Conservation (phyloP, 192 early-diverging fungal species). For the Linnemannia elongata region DNA sequence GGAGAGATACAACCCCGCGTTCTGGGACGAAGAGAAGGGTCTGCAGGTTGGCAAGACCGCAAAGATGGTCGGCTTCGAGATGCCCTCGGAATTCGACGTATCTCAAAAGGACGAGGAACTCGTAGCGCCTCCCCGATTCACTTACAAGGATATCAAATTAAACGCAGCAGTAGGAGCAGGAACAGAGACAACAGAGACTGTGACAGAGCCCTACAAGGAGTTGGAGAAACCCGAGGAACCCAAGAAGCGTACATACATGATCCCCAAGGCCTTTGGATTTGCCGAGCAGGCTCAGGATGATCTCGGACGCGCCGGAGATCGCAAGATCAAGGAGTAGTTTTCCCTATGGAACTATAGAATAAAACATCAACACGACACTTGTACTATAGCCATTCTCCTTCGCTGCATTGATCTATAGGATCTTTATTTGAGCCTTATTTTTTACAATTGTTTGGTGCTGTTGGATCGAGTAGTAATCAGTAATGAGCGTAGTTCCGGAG, state of each 20-base stretch:
- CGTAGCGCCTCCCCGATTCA: conserved; percentile 28
- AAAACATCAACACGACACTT: conserved; percentile 1
- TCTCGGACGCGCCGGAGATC: conserved; percentile 51
- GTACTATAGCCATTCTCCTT: background rate
- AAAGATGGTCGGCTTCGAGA: conserved; percentile 55
- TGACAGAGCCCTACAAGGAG: conserved; percentile 30
- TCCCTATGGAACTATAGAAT: background rate
- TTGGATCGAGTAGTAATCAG: background rate
- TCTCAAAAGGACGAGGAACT: conserved; percentile 22
- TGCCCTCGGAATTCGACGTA: conserved; percentile 43
- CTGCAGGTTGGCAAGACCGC: conserved; percentile 53
- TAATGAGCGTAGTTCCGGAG: background rate
- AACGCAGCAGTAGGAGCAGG: background rate
- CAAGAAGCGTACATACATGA: conserved; percentile 51
- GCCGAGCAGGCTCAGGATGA: conserved; percentile 46
- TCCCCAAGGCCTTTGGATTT: conserved; percentile 56
- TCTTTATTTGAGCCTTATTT: background rate
- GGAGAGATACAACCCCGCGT: conserved; percentile 54
- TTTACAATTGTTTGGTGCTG: background rate
- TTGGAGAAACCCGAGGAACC: conserved; percentile 32
- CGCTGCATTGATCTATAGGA: background rate
- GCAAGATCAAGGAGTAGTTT: conserved; percentile 35
- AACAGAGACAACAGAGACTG: background rate
- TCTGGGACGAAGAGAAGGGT: conserved; percentile 57
- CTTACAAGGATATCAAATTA: conserved; percentile 19